Evolutionary conservation across 148 eudicot genomes (phyloP), one percentile per base, ranked within the genome.

Genomic region (Persicaria maculosa): DNA sequence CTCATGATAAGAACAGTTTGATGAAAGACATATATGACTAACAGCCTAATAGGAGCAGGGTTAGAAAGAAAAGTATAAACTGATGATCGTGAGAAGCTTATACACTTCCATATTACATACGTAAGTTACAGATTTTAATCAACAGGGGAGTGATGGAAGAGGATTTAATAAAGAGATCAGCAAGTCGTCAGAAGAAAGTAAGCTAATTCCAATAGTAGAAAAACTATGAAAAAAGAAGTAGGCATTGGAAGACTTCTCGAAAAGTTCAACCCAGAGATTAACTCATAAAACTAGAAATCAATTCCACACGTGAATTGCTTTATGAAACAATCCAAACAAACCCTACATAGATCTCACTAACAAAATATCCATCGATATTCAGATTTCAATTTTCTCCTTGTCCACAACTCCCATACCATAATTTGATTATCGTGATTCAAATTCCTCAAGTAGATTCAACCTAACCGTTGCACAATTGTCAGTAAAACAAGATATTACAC

Each of bases 301-400:
- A 62, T 10, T 62, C 68, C 68, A 62, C 5, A 2, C 22, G 68
- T 22, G 25, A 31, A 62, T 62, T 62, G 31, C 68, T 44, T 31
- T 48, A 62, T 44, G 43, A 62, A 25, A 62, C 16, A 62, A 25
- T 62, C 16, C 68, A 62, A 62, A 62, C 68, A 62, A 62, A 31
- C 68, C 68, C 68, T 62, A 62, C 6, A 62, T 31, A 62, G 11
- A 62, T 62, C 44, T 62, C 44, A 62, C 68, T 25, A 25, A 44
- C 65, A 62, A 62, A 31, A 58, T 17, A 19, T 19, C 25, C 64
- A 20, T 19, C 36, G 20, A 58, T 9, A 17, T 58, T 36, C 68
- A 11, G 16, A 62, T 62, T 44, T 31, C 25, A 57, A 17, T 57
- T 25, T 19, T 17, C 62, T 57, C 40, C 2, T 31, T 31, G 40